Conservation (phyloP, 306 rosid genomes). For the Luffa acutangula region DNA sequence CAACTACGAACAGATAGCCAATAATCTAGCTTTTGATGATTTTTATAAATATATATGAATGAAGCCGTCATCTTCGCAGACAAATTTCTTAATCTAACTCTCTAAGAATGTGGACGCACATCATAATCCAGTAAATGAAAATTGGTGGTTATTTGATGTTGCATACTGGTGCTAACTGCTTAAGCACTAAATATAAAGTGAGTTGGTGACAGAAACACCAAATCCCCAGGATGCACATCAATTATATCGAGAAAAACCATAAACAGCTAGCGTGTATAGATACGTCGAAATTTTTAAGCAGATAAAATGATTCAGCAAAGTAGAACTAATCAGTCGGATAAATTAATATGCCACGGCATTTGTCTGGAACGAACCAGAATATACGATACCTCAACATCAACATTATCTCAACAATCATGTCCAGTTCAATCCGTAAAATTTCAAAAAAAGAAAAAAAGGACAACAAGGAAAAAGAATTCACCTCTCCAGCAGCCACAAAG, state of each 20-base stretch:
- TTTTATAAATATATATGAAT: background rate
- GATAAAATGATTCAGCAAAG: background rate
- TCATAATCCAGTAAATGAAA: background rate
- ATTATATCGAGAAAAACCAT: background rate
- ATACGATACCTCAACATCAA: background rate
- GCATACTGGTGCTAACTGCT: background rate
- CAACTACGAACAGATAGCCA: background rate
- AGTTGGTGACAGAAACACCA: background rate
- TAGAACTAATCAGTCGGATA: background rate
- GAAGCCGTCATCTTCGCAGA: background rate
- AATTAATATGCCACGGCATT: background rate
- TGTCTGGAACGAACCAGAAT: background rate
- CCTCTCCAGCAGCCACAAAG: constrained; percentile 73
- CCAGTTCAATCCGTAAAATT: background rate
- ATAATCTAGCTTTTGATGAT: background rate
- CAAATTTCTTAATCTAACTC: background rate
- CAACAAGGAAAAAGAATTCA: background rate
- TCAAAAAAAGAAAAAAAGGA: background rate
- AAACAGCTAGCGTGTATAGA: background rate
- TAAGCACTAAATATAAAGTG: background rate
- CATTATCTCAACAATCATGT: background rate
- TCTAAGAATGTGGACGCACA: background rate
- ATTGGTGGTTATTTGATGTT: background rate
- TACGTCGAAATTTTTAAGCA: background rate
- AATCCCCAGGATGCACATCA: background rate